Percentiles rank a stretch among this genome's conserved stretches.
These are phyloP conservation scores for Cyberlindnera mrakii DNA, from an alignment of 805 yeast genomes.

Conservation along the genomic window DNA sequence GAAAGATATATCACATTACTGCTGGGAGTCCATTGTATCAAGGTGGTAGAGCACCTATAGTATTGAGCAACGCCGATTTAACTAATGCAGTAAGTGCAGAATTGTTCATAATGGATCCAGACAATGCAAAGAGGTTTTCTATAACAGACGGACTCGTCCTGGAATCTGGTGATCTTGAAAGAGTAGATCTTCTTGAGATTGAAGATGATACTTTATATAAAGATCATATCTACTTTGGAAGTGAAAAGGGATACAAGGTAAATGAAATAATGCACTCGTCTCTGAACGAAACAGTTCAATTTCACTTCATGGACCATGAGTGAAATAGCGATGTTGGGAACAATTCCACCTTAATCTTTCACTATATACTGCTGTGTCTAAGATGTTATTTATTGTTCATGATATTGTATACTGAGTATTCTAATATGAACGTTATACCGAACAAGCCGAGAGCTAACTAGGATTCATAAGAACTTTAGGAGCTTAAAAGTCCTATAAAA, in stretches of 20 bases:
- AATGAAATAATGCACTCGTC: conserved; percentile 3
- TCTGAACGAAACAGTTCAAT: conserved; percentile 2
- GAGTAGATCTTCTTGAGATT: neutral
- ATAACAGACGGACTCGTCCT: neutral
- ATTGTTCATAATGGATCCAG: conserved; percentile 2
- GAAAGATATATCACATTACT: conserved; percentile 2
- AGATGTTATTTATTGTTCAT: too few species aligned
- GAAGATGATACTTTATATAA: conserved; percentile 2
- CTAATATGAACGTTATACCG: too few species aligned
- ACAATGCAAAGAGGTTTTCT: neutral
- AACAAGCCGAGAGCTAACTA: too few species aligned
- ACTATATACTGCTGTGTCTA: too few species aligned
- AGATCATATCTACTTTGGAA: conserved; percentile 2
- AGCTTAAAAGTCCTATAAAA: neutral
- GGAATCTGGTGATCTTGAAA: conserved; percentile 1
- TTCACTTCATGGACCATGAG: neutral
- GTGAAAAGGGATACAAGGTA: conserved; percentile 4
- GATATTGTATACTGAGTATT: too few species aligned
- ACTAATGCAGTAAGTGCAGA: neutral
- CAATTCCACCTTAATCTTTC: too few species aligned
- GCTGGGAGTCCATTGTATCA: conserved; percentile 8
- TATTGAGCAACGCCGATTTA: conserved; percentile 4
- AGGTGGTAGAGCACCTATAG: conserved; percentile 1
- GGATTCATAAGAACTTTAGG: too few species aligned
- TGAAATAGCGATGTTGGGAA: too few species aligned